A percentile compares a stretch with the other conserved stretches of the same genome.
phyloP scores from a whole-genome alignment of 1,284 basidiomycete genomes.

The Irpex rosettiformis region DNA sequence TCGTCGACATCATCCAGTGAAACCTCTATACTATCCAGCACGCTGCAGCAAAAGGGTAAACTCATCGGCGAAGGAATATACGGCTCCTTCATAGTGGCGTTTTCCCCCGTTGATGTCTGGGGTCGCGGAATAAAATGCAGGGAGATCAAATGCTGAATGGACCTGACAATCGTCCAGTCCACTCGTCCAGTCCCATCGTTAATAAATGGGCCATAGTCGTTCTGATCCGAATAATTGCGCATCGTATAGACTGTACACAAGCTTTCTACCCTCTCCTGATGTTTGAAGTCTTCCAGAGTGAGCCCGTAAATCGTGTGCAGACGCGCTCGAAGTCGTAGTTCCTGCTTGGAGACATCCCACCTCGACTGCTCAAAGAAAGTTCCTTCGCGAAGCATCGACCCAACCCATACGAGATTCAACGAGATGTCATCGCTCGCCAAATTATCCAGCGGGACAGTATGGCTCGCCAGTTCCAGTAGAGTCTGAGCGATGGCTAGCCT shows the following conservation, averaged over 20 bases:
- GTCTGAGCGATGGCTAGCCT: constrained; percentile 40
- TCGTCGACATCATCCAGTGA: constrained; percentile 40
- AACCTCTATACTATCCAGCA: constrained; percentile 34
- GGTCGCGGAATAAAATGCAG: constrained; percentile 45
- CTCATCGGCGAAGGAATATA: constrained; percentile 43
- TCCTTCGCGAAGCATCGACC: constrained; percentile 37
- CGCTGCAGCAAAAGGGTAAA: constrained; percentile 50
- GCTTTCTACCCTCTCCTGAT: constrained; percentile 33
- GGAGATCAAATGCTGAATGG: constrained; percentile 53
- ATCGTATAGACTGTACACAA: constrained; percentile 59
- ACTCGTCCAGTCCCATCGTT: constrained; percentile 39
- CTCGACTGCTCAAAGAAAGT: constrained; percentile 40
- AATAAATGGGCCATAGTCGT: constrained; percentile 56
- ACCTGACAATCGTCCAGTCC: constrained; percentile 59
- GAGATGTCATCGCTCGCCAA: constrained; percentile 35
- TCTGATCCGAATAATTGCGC: constrained; percentile 47
- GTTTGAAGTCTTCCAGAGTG: constrained; percentile 38
- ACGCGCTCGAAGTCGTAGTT: constrained; percentile 43
- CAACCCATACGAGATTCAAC: constrained; percentile 50
- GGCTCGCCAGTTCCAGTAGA: constrained; percentile 42
- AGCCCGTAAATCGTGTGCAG: constrained; percentile 56
- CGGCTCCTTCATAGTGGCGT: constrained; percentile 29
- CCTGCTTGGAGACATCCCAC: constrained; percentile 28
- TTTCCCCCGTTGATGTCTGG: constrained; percentile 23
- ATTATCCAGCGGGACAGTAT: constrained; percentile 35